Conservation (phyloP, 805 yeast species). For the Ogataea henricii region DNA sequence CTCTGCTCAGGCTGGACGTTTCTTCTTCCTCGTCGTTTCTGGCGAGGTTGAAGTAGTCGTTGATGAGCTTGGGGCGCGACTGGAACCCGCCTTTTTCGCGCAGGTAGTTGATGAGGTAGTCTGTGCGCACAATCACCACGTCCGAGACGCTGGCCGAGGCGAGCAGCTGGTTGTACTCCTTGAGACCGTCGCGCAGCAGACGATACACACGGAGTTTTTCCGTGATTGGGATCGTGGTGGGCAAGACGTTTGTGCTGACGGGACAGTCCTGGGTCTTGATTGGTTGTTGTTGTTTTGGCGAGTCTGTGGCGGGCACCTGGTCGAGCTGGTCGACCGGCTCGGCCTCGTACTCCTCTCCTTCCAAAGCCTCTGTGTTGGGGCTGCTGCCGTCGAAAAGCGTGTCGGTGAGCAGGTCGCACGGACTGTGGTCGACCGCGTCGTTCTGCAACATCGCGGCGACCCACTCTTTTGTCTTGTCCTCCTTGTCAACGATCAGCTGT, state of each 20-base stretch:
- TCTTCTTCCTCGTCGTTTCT: conserved; percentile 27
- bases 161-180: conserved; percentile 25
- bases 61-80: conserved; percentile 28
- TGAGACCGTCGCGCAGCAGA: conserved; percentile 26
- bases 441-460: conserved; percentile 21
- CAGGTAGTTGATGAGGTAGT: conserved; percentile 27
- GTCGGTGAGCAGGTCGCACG: conserved; percentile 15
- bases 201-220: conserved; percentile 16
- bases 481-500: conserved; percentile 18
- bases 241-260: neutral
- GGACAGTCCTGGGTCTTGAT: too few relatives aligned
- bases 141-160: conserved; percentile 21
- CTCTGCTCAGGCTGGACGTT: conserved; percentile 11
- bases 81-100: conserved; percentile 19
- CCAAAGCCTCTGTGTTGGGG: conserved; percentile 11
- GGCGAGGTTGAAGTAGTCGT: conserved; percentile 27
- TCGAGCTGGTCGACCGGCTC: too few relatives aligned
- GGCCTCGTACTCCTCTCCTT: too few relatives aligned
- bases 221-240: neutral
- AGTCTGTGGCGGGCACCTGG: neutral
- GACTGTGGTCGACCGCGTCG: conserved; percentile 11
- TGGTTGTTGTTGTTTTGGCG: neutral
- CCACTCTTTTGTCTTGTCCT: conserved; percentile 23
- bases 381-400: conserved; percentile 15
- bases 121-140: conserved; percentile 28